phyloP scores from a whole-genome alignment of 1,284 basidiomycete genomes.

The Melampsora occidentalis region DNA sequence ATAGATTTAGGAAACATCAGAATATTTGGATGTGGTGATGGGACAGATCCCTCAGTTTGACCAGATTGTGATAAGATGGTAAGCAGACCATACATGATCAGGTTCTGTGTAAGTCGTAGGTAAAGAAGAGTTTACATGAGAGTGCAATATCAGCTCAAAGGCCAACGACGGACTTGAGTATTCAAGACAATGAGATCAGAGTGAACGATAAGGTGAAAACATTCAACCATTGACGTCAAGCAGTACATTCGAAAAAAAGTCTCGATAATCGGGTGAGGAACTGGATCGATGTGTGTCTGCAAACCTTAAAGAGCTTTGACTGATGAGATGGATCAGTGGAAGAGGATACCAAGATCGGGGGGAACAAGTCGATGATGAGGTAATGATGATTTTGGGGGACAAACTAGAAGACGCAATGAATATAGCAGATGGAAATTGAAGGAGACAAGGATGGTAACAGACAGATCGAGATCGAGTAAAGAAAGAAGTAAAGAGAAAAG shows the following conservation, averaged over 20 bases:
- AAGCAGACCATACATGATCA: too few relatives aligned
- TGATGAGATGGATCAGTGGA: neutral
- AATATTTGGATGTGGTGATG: neutral
- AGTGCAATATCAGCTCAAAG: neutral
- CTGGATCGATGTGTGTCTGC: neutral
- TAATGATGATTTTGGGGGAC: too few relatives aligned
- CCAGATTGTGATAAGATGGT: too few relatives aligned
- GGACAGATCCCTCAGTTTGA: too few relatives aligned
- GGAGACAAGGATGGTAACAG: neutral
- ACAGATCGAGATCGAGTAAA: neutral
- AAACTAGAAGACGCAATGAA: neutral
- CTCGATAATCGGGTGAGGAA: neutral
- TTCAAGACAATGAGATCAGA: neutral
- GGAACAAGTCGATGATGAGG: neutral
- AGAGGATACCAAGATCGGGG: neutral
- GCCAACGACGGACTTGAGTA: neutral
- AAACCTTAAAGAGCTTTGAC: neutral
- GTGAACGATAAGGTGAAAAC: neutral
- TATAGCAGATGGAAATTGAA: neutral
- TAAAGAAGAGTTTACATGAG: neutral
- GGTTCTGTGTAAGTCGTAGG: too few relatives aligned
- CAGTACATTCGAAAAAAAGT: neutral
- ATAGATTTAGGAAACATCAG: neutral
- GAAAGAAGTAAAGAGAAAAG: conserved; percentile 1
- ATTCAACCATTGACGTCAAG: neutral